Evolutionary conservation across 495 filamentous ascomycete genomes (phyloP), one percentile per base, ranked within the genome.

Genomic region (Penicillium canariense): DNA sequence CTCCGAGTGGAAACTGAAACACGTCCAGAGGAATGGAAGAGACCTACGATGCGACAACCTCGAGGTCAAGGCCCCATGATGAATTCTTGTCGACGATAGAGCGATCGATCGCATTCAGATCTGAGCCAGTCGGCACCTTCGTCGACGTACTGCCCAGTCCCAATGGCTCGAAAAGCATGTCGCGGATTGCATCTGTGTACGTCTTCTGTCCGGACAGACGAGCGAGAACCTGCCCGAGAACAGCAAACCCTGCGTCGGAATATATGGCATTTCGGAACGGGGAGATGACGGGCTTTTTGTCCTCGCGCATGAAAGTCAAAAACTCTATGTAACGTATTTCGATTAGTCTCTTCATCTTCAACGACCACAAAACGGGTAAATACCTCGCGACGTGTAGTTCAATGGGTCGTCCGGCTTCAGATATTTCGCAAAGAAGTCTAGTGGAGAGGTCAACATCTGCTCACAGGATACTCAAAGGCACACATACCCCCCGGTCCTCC

Each of bases 201-300:
- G 43, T 46, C 17, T 27, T 46, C 23, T 27, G 15, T 12, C 27
- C 27, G 8, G 43, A 5, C 5, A 46, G 23, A 7, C 43, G 15
- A 30, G 43, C 43, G 14, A 46, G 25, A 18, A 46, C 43, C 22
- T 46, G 25, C 10, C 43, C 43, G 3, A 46, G n/a, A 8, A 46
- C 14, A 27, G 43, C 10, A 28, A 17, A 46, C 9, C 43, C 43
- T 7, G 43, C 25, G 11, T 46, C 43, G 15, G 43, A 46, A n/a
- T 46, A 46, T 23, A 58, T 22, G 11, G 56, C 56, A 45, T 47
- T 58, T 46, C 75, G 75, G 53, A 70, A 84, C 5, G 73, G 80
- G 20, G 56, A 42, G 8, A 54, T 50, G 4, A 58, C 56, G 1
- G 56, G 56, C 8, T 20, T 3, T 20, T 48, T 48, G 7, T 54